These are phyloP conservation scores for Verruconis gallopava DNA, from an alignment of 2,329 filamentous ascomycete genomes.

Conservation along the genomic window DNA sequence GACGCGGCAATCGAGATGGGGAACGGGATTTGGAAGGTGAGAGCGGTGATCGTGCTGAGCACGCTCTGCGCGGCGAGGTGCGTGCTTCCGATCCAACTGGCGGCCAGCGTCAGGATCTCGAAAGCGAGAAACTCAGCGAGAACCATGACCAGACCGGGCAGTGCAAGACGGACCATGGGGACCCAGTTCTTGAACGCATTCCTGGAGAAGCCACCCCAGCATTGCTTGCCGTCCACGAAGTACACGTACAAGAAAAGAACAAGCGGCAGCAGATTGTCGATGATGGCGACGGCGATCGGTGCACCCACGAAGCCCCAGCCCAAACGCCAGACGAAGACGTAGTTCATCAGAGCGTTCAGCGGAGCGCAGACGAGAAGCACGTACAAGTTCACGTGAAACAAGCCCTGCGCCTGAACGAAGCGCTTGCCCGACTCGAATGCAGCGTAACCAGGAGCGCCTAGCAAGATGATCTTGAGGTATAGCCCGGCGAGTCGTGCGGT, in stretches of 20 bases:
- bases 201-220: slow-evolving; percentile 68
- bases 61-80: slow-evolving; percentile 82
- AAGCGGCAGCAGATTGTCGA: slow-evolving; percentile 60
- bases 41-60: slow-evolving; percentile 60
- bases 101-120: slow-evolving; percentile 74
- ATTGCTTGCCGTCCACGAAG: slow-evolving; percentile 58
- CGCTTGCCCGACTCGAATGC: slow-evolving; percentile 71
- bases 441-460: slow-evolving; percentile 63
- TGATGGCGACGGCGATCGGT: slow-evolving; percentile 63
- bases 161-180: slow-evolving; percentile 73
- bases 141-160: slow-evolving; percentile 88
- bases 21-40: slow-evolving; percentile 87
- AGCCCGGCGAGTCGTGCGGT: slow-evolving; percentile 59
- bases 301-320: slow-evolving; percentile 56
- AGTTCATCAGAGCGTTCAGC: slow-evolving; percentile 69
- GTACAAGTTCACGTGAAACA: slow-evolving; percentile 75
- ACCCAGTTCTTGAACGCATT: slow-evolving; percentile 62
- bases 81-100: slow-evolving; percentile 65
- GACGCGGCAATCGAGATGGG: slow-evolving; percentile 78
- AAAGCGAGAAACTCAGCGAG: slow-evolving; percentile 89
- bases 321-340: slow-evolving; percentile 57
- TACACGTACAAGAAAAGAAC: slow-evolving; percentile 63
- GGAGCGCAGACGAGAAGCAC: slow-evolving; percentile 73
- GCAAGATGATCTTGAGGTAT: slow-evolving; percentile 57
- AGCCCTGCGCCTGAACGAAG: slow-evolving; percentile 74